Percentiles rank a stretch among this genome's conserved stretches.
Evolutionary conservation across 305 asterid species (phyloP).

Genomic region (Solanum hybrid): DNA sequence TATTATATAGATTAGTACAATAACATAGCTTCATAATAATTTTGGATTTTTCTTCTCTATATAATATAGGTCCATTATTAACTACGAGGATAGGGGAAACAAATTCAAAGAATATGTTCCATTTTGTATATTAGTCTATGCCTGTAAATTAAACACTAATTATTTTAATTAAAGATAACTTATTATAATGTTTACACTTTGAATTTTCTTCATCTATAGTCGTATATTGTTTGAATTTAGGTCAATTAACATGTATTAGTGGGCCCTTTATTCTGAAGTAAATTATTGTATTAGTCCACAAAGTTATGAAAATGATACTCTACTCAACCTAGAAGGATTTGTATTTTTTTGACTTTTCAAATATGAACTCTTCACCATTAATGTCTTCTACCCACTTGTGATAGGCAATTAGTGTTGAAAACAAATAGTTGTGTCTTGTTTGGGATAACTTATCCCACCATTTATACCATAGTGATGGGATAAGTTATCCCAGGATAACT

Average conservation of each 20-base stretch:
- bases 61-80: not conserved
- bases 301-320: not conserved
- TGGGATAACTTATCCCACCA: too few relatives aligned
- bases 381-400: not conserved
- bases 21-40: too few relatives aligned
- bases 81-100: constrained; percentile 4
- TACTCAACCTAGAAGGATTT: not conserved
- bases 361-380: not conserved
- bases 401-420: too few relatives aligned
- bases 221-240: not conserved
- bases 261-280: not conserved
- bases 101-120: constrained; percentile 11
- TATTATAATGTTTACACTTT: not conserved
- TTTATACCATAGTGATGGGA: too few relatives aligned
- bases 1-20: too few relatives aligned
- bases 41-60: not conserved
- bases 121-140: constrained; percentile 5
- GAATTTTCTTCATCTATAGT: not conserved
- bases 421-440: too few relatives aligned
- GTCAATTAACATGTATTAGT: not conserved
- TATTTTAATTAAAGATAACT: not conserved
- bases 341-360: constrained; percentile 1
- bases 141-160: not conserved
- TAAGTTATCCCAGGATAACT: too few relatives aligned
- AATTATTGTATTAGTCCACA: not conserved